Base-by-base conservation (phyloP, 2,329 filamentous ascomycete genomes). In the Colletotrichum musae region DNA sequence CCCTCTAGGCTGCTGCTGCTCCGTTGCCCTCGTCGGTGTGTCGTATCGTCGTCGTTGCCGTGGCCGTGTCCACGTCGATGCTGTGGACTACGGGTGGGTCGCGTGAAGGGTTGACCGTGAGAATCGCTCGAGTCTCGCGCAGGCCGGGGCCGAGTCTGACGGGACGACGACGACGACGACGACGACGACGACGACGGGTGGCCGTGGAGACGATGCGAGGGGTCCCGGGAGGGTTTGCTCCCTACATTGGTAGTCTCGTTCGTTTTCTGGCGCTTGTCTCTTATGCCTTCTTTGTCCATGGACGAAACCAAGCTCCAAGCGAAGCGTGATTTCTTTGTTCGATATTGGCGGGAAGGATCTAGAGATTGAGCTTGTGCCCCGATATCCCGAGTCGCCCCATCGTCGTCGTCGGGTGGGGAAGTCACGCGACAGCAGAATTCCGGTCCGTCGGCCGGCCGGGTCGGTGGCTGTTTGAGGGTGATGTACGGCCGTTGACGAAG, bases 101-200 rank as follows among this genome's bases (percentile, higher is more conserved):
- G 32, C 32, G 32, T 36, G 32, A 36, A 36, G 32, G 32, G 2
- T 15, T 18, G 28, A 16, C 0, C 24, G 10, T 28, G 21, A 28
- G 48, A 24, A 24, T 26, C 43, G 9, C 39, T 50, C 58, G 58
- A 60, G 53, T 50, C 59, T 64, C 59, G 64, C 59, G 36, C 32
- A 13, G 48, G 6, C 58, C 58, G 58, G 58, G 36, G 18, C 48
- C 48, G 58, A 53, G 7, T 52, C 48, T 21, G 24, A 21, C 9
- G 18, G 52, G 32, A n/a, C 36, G 36, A 61, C 18, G 21, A 12
- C 13, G 13, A 43, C 41, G 9, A 9, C 4, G 13, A 4, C 36
- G 41, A 9, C 28, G n/a, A n/a, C n/a, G n/a, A n/a, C n/a, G n/a
- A n/a, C n/a, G 28, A 32, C 7, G 28, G 32, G 32, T 36, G 32